These are phyloP conservation scores for Discostella stelligeroides DNA, from an alignment of 108 stramenopile genomes.

Conservation along the genomic window DNA sequence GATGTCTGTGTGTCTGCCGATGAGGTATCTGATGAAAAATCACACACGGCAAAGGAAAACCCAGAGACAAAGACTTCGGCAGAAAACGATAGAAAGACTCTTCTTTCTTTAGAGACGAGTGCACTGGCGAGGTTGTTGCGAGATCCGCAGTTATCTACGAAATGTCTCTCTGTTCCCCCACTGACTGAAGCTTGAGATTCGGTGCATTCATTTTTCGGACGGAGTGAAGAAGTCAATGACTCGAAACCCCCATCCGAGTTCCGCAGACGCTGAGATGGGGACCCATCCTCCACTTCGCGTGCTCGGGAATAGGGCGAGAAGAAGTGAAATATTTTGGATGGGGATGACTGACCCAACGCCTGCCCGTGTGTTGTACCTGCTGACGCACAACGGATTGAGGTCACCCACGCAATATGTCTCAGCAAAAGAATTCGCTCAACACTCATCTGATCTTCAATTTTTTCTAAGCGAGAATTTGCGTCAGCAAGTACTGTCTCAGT, in stretches of 20 bases:
- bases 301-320: conserved; percentile 1
- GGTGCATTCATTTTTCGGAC: too few relatives aligned
- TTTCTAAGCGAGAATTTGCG: conserved; percentile 28
- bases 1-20: not conserved
- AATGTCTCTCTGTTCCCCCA: too few relatives aligned
- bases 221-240: too few relatives aligned
- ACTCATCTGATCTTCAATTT: conserved; percentile 68
- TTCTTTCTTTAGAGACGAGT: not conserved
- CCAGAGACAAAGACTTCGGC: conserved; percentile 23
- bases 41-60: conserved; percentile 41
- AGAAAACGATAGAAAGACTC: conserved; percentile 7
- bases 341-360: not conserved
- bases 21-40: not conserved
- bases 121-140: too few relatives aligned
- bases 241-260: too few relatives aligned
- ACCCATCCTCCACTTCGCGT: not conserved
- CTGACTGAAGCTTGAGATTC: too few relatives aligned
- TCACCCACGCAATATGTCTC: conserved; percentile 42
- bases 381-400: conserved; percentile 23
- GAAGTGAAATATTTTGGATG: not conserved
- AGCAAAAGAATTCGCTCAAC: conserved; percentile 77
- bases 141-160: too few relatives aligned
- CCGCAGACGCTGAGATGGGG: too few relatives aligned
- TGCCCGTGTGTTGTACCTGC: too few relatives aligned
- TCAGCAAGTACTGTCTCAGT: not conserved